Evolutionary conservation across 2,329 filamentous ascomycete genomes (phyloP).

Genomic region (Intubia oerlemansii): DNA sequence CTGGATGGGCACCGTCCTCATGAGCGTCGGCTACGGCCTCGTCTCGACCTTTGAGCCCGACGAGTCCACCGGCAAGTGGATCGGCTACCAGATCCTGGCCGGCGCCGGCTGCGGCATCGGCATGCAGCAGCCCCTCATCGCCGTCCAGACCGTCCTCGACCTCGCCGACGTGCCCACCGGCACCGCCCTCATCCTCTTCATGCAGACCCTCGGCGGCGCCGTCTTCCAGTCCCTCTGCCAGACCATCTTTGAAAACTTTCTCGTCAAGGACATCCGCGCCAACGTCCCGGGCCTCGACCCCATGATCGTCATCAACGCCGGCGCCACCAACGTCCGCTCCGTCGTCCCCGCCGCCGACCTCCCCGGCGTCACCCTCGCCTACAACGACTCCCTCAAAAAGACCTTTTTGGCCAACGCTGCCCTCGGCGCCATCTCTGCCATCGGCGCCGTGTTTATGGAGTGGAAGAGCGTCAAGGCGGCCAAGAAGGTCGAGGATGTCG

Average conservation of each 20-base stretch:
- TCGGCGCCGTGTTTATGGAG: conserved; percentile 16
- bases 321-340: conserved; percentile 9
- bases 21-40: conserved; percentile 26
- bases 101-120: conserved; percentile 19
- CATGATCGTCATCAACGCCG: conserved; percentile 8
- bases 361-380: conserved; percentile 9
- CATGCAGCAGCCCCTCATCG: conserved; percentile 19
- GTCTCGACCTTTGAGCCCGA: conserved; percentile 26
- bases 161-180: conserved; percentile 19
- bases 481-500: conserved; percentile 4
- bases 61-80: conserved; percentile 24
- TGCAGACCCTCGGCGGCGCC: conserved; percentile 12
- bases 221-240: conserved; percentile 20
- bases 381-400: conserved; percentile 13
- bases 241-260: conserved; percentile 20
- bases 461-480: conserved; percentile 24
- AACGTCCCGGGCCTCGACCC: conserved; percentile 11
- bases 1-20: conserved; percentile 15
- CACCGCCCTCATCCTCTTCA: conserved; percentile 19
- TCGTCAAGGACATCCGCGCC: conserved; percentile 12
- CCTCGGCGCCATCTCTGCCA: conserved; percentile 15
- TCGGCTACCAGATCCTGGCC: conserved; percentile 18
- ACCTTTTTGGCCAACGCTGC: conserved; percentile 15
- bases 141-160: conserved; percentile 19
- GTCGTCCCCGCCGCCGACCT: conserved; percentile 6